Evolutionary conservation across 1,284 basidiomycete species (phyloP).

Genomic region (Stereum hirsutum): DNA sequence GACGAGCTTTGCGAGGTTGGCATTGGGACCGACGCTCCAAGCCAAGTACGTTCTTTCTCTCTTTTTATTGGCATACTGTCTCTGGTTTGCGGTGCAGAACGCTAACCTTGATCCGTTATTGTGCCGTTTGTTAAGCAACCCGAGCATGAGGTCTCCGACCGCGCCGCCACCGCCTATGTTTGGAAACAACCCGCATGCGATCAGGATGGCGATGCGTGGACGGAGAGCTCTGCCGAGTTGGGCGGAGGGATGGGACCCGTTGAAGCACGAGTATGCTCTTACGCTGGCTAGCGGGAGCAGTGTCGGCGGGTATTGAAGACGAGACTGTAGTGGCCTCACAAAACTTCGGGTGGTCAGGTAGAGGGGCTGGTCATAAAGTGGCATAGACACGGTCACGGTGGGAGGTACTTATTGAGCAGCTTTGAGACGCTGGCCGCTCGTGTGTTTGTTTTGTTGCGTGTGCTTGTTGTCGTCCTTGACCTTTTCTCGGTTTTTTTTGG

Average conservation of each 20-base stretch:
- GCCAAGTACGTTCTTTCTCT: conserved; percentile 32
- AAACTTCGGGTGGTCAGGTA: neutral
- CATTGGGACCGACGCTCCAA: conserved; percentile 44
- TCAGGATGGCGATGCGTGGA: conserved; percentile 10
- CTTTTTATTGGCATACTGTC: neutral
- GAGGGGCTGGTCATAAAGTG: neutral
- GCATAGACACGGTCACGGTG: neutral
- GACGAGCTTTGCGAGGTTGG: conserved; percentile 45
- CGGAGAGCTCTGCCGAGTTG: conserved; percentile 17
- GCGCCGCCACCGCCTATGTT: conserved; percentile 18
- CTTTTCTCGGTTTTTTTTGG: neutral
- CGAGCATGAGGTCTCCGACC: conserved; percentile 10
- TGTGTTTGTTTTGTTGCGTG: neutral
- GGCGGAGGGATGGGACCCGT: conserved; percentile 24
- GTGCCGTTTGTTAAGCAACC: conserved; percentile 8
- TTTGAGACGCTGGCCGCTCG: neutral
- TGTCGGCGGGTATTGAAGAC: conserved; percentile 11
- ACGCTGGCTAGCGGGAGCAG: conserved; percentile 22
- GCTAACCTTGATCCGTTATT: neutral
- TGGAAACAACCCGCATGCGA: conserved; percentile 17
- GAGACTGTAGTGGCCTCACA: neutral
- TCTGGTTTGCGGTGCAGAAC: neutral
- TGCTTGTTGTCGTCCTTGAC: neutral
- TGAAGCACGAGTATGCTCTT: conserved; percentile 25
- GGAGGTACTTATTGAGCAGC: neutral